Evolutionary conservation across 805 yeast species (phyloP).

Genomic region (Spencermartinsiella europaea): DNA sequence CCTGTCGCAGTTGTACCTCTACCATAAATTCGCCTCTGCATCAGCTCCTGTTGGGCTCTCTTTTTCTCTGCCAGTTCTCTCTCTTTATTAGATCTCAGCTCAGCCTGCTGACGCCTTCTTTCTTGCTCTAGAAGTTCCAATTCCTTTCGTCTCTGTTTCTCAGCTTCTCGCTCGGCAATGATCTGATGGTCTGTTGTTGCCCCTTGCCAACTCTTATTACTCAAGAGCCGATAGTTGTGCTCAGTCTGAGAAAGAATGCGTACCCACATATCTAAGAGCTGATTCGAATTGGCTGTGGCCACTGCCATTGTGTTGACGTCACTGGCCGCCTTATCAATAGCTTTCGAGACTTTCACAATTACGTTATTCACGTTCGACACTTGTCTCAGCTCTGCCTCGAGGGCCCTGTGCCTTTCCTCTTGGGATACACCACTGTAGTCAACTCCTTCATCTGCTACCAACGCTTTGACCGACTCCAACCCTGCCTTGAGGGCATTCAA

Average conservation of each 20-base stretch:
- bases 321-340: constrained; percentile 14
- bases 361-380: constrained; percentile 19
- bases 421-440: not conserved
- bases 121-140: constrained; percentile 14
- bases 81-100: constrained; percentile 3
- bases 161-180: constrained; percentile 18
- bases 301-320: constrained; percentile 17
- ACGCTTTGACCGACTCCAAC: constrained; percentile 4
- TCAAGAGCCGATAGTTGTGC: constrained; percentile 26
- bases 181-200: constrained; percentile 25
- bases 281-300: constrained; percentile 26
- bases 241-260: constrained; percentile 30
- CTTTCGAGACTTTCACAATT: constrained; percentile 16
- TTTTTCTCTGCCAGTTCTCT: constrained; percentile 14
- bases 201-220: constrained; percentile 28
- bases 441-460: not conserved
- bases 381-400: constrained; percentile 20
- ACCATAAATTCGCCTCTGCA: constrained; percentile 19
- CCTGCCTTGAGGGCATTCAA: not conserved
- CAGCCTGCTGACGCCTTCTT: constrained; percentile 9
- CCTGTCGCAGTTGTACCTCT: constrained; percentile 4
- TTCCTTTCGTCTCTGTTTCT: constrained; percentile 15
- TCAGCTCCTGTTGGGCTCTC: constrained; percentile 11
- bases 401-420: constrained; percentile 11
- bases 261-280: constrained; percentile 28